phyloP scores from a whole-genome alignment of 2,329 filamentous ascomycete genomes.

The Bipolaris cookei region DNA sequence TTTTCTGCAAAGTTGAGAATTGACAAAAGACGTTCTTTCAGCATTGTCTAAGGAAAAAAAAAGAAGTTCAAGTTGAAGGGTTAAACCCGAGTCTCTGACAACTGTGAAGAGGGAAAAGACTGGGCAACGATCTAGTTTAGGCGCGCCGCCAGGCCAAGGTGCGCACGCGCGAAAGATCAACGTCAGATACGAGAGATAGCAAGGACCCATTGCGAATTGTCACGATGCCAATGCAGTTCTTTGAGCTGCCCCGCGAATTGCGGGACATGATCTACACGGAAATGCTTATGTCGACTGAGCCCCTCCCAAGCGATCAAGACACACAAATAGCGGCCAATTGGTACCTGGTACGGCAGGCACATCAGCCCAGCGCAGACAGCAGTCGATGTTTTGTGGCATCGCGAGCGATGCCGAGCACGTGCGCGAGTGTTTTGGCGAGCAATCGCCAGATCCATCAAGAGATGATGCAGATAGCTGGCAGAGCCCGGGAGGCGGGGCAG shows the following conservation, averaged over 20 bases:
- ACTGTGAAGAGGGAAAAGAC: background rate
- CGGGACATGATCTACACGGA: constrained; percentile 44
- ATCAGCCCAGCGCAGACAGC: constrained; percentile 27
- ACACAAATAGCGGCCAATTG: constrained; percentile 26
- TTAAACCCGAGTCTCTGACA: background rate
- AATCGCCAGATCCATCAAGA: constrained; percentile 42
- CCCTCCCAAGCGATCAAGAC: constrained; percentile 27
- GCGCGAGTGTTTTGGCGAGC: constrained; percentile 38
- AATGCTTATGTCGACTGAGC: constrained; percentile 32
- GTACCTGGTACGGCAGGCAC: constrained; percentile 23
- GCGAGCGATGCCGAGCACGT: constrained; percentile 33
- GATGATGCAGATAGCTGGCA: constrained; percentile 31
- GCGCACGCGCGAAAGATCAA: too few relatives aligned
- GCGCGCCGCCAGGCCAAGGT: background rate
- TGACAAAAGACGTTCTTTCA: too few relatives aligned
- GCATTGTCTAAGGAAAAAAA: background rate
- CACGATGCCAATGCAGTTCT: constrained; percentile 38
- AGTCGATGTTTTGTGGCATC: constrained; percentile 36
- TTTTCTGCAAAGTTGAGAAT: background rate
- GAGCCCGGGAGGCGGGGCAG: constrained; percentile 23
- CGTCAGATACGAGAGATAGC: background rate
- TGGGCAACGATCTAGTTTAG: background rate
- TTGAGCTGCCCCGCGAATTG: constrained; percentile 42
- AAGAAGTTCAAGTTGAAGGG: background rate
- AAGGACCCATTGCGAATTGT: background rate